Percentiles rank a stretch among this genome's conserved stretches.
Evolutionary conservation across 1,284 basidiomycete species (phyloP).

Genomic region (Trametes sp.): DNA sequence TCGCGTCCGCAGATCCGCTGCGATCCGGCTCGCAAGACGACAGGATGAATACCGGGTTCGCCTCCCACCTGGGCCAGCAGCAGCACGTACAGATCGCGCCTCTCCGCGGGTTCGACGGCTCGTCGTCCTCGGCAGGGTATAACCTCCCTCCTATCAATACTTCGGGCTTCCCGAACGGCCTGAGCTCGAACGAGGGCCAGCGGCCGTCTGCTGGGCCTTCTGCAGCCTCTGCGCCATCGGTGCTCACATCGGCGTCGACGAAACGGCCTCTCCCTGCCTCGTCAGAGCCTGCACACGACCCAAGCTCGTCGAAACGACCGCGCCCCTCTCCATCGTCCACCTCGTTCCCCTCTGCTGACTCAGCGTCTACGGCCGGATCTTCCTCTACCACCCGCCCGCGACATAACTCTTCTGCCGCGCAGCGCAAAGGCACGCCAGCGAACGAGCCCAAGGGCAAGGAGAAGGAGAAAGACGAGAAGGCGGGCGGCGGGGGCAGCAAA

Average conservation of each 20-base stretch:
- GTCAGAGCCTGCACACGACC: constrained; percentile 24
- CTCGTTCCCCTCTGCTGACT: constrained; percentile 18
- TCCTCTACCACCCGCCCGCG: constrained; percentile 15
- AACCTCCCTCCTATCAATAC: constrained; percentile 27
- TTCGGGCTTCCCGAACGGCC: constrained; percentile 10
- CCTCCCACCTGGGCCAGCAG: constrained; percentile 12
- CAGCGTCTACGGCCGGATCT: constrained; percentile 18
- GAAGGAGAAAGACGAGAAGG: not conserved
- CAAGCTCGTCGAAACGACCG: constrained; percentile 35
- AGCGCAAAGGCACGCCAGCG: constrained; percentile 8
- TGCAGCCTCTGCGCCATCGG: constrained; percentile 30
- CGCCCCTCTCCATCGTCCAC: constrained; percentile 31
- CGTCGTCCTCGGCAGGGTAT: constrained; percentile 18
- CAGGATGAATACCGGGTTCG: constrained; percentile 10
- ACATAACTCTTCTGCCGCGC: constrained; percentile 14
- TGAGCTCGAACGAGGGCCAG: not conserved
- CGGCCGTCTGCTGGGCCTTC: constrained; percentile 21
- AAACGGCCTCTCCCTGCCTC: constrained; percentile 34
- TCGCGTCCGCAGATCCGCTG: constrained; percentile 16
- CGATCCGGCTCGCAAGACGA: constrained; percentile 17
- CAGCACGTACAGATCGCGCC: constrained; percentile 24
- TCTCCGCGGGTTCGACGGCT: constrained; percentile 19
- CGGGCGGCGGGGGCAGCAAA: constrained; percentile 27
- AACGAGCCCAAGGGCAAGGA: not conserved
- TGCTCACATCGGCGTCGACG: constrained; percentile 24